Evolutionary conservation across 2,329 filamentous ascomycete genomes (phyloP).

Genomic region (Phyllosticta ampelicida): DNA sequence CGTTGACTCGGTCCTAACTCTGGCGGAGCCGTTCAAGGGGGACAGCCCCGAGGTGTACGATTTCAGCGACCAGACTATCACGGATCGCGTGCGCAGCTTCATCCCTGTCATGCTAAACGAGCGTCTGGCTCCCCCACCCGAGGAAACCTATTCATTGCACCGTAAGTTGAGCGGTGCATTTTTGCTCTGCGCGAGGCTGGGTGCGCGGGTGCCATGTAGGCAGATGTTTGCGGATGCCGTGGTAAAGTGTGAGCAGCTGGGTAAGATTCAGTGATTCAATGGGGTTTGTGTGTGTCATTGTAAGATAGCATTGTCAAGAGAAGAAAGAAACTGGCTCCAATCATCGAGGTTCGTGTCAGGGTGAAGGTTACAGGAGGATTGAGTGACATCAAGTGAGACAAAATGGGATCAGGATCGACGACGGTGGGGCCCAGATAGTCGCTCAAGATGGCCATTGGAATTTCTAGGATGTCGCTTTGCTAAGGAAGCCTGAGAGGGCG

Average conservation of each 20-base stretch:
- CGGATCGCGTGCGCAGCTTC: slow-evolving; percentile 74
- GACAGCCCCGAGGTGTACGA: slow-evolving; percentile 77
- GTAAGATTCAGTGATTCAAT: not conserved
- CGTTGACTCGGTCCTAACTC: slow-evolving; percentile 72
- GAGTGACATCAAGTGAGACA: no score
- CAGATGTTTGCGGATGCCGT: slow-evolving; percentile 61
- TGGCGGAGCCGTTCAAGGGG: slow-evolving; percentile 78
- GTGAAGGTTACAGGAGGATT: no score
- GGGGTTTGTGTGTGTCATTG: not conserved
- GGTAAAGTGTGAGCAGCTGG: slow-evolving; percentile 19
- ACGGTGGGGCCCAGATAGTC: no score
- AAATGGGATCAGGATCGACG: no score
- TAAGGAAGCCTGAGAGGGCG: no score
- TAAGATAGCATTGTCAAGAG: not conserved
- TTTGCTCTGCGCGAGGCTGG: slow-evolving; percentile 75
- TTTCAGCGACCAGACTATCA: slow-evolving; percentile 91
- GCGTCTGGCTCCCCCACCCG: slow-evolving; percentile 77
- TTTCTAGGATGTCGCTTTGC: no score
- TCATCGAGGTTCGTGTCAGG: not conserved
- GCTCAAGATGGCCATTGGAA: no score
- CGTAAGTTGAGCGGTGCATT: slow-evolving; percentile 94
- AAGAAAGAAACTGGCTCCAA: not conserved
- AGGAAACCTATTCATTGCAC: slow-evolving; percentile 95
- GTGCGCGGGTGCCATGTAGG: slow-evolving; percentile 70
- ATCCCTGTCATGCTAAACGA: slow-evolving; percentile 93